Evolutionary conservation across 2,329 filamentous ascomycete genomes (phyloP).

Genomic region (Aspergillus melleus): DNA sequence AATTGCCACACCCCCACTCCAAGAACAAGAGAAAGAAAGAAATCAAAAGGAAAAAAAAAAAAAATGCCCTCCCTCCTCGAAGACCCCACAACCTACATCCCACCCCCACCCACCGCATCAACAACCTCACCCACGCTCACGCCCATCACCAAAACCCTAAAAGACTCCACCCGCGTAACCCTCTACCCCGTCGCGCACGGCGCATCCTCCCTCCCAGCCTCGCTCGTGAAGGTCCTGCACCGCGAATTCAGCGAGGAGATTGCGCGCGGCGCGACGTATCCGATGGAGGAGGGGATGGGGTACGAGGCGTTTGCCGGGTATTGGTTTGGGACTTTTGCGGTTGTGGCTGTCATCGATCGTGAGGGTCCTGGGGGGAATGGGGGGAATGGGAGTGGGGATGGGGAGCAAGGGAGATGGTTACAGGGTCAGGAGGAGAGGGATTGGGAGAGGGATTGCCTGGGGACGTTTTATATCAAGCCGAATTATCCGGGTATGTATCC

Average conservation of each 20-base stretch:
- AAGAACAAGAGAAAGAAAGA: too few relatives aligned
- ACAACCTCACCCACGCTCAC: constrained; percentile 15
- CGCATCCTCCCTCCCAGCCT: constrained; percentile 20
- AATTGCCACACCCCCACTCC: too few relatives aligned
- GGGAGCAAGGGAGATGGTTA: constrained; percentile 9
- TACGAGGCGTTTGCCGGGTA: constrained; percentile 34
- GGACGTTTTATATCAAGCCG: constrained; percentile 44
- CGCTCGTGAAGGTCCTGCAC: constrained; percentile 30
- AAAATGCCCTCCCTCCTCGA: constrained; percentile 40
- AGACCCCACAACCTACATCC: constrained; percentile 31
- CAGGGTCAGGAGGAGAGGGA: constrained; percentile 26
- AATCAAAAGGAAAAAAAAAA: too few relatives aligned
- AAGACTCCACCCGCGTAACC: constrained; percentile 23
- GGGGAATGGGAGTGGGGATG: too few relatives aligned
- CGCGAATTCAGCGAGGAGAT: constrained; percentile 38
- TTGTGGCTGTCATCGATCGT: constrained; percentile 28
- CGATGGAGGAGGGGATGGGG: constrained; percentile 37
- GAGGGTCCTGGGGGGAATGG: too few relatives aligned
- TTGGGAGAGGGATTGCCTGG: constrained; percentile 38
- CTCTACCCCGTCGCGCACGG: constrained; percentile 32
- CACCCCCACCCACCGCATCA: constrained; percentile 24
- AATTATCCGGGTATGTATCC: constrained; percentile 35
- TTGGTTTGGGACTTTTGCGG: constrained; percentile 42
- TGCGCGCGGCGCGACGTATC: constrained; percentile 37
- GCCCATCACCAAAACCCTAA: constrained; percentile 28